Base-by-base conservation (phyloP, 73 alveolate genomes). In the Loxodes magnus region DNA sequence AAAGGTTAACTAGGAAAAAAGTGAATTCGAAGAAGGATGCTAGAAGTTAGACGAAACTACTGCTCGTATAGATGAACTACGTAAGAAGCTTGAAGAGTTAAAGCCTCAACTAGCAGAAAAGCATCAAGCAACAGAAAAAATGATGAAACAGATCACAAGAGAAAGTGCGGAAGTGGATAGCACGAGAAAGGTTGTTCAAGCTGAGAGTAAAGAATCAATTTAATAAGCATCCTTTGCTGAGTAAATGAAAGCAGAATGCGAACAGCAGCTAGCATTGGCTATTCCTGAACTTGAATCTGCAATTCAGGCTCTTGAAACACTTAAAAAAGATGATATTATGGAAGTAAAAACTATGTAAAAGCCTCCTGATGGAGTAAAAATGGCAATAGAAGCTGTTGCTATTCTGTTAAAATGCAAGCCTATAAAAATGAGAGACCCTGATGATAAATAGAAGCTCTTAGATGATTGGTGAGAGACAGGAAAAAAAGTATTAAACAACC, bases 281-380 rank as follows among this genome's bases (percentile, higher is more conserved):
- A 78, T 76, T 54, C 99, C 99, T 2, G 71, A 82, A 34, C 73
- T 93, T 15, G 83, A 66, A 35, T 79, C 68, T 30, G 99, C 99
- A 0, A 77, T 89, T 7, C 71, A 75, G 43, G 90, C 97, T 5
- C 74, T 93, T n/a, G 71, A 77, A 55, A 84, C 88, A 23, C 70
- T 93, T 10, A 69, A 82, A 43, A 79, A 87, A 48, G 51, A 69
- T n/a, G 97, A 93, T 46, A 64, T 93, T 42, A 75, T 77, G 43
- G 96, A 86, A 73, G 73, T 93, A 56, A 83, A 94, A 57, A 61
- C 96, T 39, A 75, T 83, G 62, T 71, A 70, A 64, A 86, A 87
- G 21, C 99, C 99, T 25, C 94, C 97, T n/a, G 83, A 72, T 23
- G 88, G 90, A 43, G 84, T 93, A 16, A 74, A 67, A 39, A 67